These are phyloP conservation scores for Lecanicillium sp. DNA, from an alignment of 2,329 filamentous ascomycete species.

Conservation along the genomic window DNA sequence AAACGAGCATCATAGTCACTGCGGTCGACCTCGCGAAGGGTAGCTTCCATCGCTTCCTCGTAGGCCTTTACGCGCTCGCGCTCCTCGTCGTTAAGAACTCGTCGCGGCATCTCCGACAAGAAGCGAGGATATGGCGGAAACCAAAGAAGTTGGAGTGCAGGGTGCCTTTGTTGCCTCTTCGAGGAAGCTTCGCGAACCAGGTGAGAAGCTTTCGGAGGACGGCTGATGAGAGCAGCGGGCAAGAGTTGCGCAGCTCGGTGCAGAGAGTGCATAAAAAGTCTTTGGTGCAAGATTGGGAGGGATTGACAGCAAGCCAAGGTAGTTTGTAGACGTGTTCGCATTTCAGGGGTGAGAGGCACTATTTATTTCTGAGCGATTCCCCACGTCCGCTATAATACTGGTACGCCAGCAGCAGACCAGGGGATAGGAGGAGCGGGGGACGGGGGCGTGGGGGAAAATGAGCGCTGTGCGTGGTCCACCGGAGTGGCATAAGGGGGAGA, in stretches of 20 bases:
- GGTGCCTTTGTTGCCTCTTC: background rate
- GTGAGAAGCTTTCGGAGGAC: background rate
- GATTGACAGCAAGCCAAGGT: too few relatives aligned
- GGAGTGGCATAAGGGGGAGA: too few relatives aligned
- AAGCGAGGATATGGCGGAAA: background rate
- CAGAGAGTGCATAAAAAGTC: background rate
- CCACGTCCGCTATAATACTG: too few relatives aligned
- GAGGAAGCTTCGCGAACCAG: background rate
- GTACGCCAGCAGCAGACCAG: too few relatives aligned
- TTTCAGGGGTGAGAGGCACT: too few relatives aligned
- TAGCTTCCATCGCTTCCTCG: conserved; percentile 1
- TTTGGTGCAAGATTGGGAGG: background rate
- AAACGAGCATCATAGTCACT: background rate
- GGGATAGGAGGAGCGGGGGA: too few relatives aligned
- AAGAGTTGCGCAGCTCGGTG: background rate
- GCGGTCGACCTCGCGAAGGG: background rate
- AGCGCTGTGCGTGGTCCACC: too few relatives aligned
- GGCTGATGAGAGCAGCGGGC: background rate
- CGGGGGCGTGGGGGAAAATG: too few relatives aligned
- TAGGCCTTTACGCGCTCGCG: conserved; percentile 1
- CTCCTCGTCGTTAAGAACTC: conserved; percentile 1
- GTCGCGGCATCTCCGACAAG: conserved; percentile 1
- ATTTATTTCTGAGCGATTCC: too few relatives aligned
- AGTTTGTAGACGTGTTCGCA: too few relatives aligned
- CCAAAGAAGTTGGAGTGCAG: background rate